Evolutionary conservation across 2,329 filamentous ascomycete genomes (phyloP), one percentile per base, ranked within the genome.

Genomic region (Magnaporthiopsis incrustans): DNA sequence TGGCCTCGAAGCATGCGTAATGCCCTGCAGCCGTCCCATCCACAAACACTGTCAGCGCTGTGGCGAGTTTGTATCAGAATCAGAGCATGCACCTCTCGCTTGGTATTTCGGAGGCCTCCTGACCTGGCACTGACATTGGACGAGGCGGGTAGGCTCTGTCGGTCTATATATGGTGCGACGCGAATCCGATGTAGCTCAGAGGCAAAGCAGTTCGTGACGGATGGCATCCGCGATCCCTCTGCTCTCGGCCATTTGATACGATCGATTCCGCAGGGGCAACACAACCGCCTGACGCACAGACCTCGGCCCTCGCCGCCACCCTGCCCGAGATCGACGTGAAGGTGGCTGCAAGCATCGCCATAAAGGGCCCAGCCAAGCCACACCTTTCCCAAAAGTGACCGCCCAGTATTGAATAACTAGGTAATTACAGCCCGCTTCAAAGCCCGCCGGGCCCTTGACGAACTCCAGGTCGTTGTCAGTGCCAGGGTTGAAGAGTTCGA

Each of bases 351-450:
- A 6, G 22, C 44, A n/a, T 44, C 32, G 32, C 60, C 60, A 63
- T 66, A 25, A 66, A 63, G 5, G 65, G 53, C 57, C 66, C 11
- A 65, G 50, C 4, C 30, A 30, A 30, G 7, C 30, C 30, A 30
- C 30, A 6, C 1, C 30, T 30, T 30, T 5, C 30, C 30, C 30
- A 30, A 30, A 30, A 30, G 30, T 30, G 30, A 30, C 7, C 30
- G 30, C 30, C 30, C 30, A 6, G 30, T 4, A 30, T 30, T 5
- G 7, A 30, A 30, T 30, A 6, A 30, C 30, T 30, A 30, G 30
- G 30, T 30, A 1, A 5, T 30, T 6, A 30, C 30, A 30, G 30
- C 30, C 5, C 27, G 5, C 27, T 30, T 30, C 27, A 30, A 30
- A 3, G 27, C 27, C 5, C 27, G 27, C 27, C 5, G 27, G n/a